Evolutionary conservation across 208 protist species (phyloP).

Genomic region (Trypanosoma boissoni): DNA sequence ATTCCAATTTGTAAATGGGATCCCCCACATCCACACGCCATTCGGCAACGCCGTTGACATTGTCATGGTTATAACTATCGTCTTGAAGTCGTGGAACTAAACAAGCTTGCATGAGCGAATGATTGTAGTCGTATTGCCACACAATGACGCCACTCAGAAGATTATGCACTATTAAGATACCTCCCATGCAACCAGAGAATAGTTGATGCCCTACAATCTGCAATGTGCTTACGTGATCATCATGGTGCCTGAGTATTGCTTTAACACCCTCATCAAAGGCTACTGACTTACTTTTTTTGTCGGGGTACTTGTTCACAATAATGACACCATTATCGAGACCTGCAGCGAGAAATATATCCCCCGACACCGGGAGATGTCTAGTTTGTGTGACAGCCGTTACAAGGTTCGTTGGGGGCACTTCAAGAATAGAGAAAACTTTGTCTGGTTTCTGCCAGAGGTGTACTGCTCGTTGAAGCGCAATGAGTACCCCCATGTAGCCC

Average conservation of each 20-base stretch:
- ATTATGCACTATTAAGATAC: slow-evolving; percentile 22
- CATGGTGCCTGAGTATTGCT: slow-evolving; percentile 6
- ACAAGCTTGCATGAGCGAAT: not conserved
- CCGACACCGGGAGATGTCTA: not conserved
- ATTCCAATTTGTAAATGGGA: slow-evolving; percentile 34
- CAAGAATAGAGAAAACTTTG: slow-evolving; percentile 6
- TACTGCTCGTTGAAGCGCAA: slow-evolving; percentile 25
- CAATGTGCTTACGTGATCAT: slow-evolving; percentile 24
- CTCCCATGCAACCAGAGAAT: slow-evolving; percentile 30
- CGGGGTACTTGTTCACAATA: slow-evolving; percentile 18
- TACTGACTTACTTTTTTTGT: not conserved
- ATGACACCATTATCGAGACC: slow-evolving; percentile 23
- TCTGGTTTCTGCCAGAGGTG: slow-evolving; percentile 26
- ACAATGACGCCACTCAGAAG: slow-evolving; percentile 19
- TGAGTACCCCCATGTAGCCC: slow-evolving; percentile 26
- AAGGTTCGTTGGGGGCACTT: not conserved
- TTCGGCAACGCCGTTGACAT: not conserved
- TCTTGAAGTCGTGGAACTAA: not conserved
- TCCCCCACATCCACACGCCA: slow-evolving; percentile 24
- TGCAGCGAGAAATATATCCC: slow-evolving; percentile 22
- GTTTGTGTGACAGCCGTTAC: slow-evolving; percentile 22
- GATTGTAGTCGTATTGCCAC: not conserved
- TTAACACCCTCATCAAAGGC: not conserved
- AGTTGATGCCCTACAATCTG: slow-evolving; percentile 27
- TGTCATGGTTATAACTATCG: too few species aligned